A percentile compares a stretch with the other conserved stretches of the same genome.
These are phyloP conservation scores for Senna tora DNA, from an alignment of 306 rosid species.

Conservation along the genomic window DNA sequence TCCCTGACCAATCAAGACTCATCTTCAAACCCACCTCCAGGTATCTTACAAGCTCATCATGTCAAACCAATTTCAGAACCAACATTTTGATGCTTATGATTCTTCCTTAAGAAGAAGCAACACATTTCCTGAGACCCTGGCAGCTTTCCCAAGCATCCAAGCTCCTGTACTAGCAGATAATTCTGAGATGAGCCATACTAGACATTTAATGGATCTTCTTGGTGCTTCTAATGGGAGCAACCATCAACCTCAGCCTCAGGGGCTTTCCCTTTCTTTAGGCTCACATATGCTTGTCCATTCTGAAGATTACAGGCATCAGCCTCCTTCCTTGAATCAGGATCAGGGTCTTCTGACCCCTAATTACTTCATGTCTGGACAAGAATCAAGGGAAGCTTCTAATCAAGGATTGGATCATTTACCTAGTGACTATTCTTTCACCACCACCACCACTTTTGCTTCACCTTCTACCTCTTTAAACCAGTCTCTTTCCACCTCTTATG, in stretches of 20 bases:
- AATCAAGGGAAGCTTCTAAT: constrained; percentile 49
- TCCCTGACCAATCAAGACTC: constrained; percentile 37
- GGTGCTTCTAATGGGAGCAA: constrained; percentile 59
- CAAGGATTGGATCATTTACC: constrained; percentile 46
- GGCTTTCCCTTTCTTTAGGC: constrained; percentile 80
- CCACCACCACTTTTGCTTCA: constrained; percentile 46
- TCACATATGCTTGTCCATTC: constrained; percentile 68
- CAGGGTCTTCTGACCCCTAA: constrained; percentile 51
- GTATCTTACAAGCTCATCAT: constrained; percentile 45
- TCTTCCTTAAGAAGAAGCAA: constrained; percentile 44
- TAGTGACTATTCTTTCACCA: constrained; percentile 53
- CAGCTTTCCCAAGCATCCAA: constrained; percentile 56
- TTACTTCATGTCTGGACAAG: constrained; percentile 50
- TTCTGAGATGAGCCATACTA: constrained; percentile 69
- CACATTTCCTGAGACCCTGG: constrained; percentile 45
- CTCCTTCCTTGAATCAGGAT: constrained; percentile 44
- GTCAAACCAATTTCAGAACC: constrained; percentile 56
- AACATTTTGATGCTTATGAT: constrained; percentile 60
- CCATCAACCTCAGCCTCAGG: constrained; percentile 50
- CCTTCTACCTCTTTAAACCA: constrained; percentile 54
- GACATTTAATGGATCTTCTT: constrained; percentile 78
- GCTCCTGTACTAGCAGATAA: constrained; percentile 43
- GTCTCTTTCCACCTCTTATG: constrained; percentile 53
- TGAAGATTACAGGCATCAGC: constrained; percentile 46
- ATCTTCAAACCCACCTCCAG: constrained; percentile 46